A percentile compares a stretch with the other conserved stretches of the same genome.
Evolutionary conservation across 2,329 filamentous ascomycete genomes (phyloP).

Genomic region (Rosellinia necatrix): DNA sequence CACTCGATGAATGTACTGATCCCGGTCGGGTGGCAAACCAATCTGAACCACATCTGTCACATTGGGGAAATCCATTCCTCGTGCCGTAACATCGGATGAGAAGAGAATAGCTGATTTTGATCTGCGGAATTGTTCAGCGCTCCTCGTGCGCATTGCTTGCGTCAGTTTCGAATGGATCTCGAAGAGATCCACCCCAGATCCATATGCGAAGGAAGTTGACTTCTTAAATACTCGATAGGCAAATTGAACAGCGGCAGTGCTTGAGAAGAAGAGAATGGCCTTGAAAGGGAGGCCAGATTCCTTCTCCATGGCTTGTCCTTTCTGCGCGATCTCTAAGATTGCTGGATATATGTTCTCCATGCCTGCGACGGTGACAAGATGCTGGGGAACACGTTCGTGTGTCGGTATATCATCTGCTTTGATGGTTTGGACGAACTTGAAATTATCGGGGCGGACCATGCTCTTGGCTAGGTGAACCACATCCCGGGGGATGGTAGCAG

Average conservation of each 20-base stretch:
- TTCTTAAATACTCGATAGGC: slow-evolving; percentile 60
- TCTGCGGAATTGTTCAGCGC: slow-evolving; percentile 73
- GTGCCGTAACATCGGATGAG: slow-evolving; percentile 79
- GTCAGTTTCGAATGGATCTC: slow-evolving; percentile 80
- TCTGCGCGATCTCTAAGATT: slow-evolving; percentile 74
- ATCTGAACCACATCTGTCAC: slow-evolving; percentile 82
- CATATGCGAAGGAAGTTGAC: slow-evolving; percentile 45
- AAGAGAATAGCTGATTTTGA: slow-evolving; percentile 68
- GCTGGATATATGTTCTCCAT: slow-evolving; percentile 79
- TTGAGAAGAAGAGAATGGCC: slow-evolving; percentile 91
- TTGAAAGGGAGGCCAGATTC: slow-evolving; percentile 73
- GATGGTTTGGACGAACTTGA: slow-evolving; percentile 91
- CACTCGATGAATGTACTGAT: slow-evolving; percentile 77
- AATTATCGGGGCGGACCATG: slow-evolving; percentile 78
- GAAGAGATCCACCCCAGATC: slow-evolving; percentile 48
- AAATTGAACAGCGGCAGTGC: slow-evolving; percentile 73
- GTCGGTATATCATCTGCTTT: slow-evolving; percentile 80
- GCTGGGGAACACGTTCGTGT: slow-evolving; percentile 82
- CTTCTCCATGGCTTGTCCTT: slow-evolving; percentile 61
- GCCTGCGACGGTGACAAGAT: slow-evolving; percentile 67
- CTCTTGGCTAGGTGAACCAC: slow-evolving; percentile 79
- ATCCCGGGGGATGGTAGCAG: slow-evolving; percentile 84
- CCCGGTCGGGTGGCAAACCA: slow-evolving; percentile 65
- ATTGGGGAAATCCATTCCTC: slow-evolving; percentile 82
- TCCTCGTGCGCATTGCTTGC: slow-evolving; percentile 70